phyloP scores from a whole-genome alignment of 2,329 filamentous ascomycete genomes.

The Arachnopeziza araneosa region DNA sequence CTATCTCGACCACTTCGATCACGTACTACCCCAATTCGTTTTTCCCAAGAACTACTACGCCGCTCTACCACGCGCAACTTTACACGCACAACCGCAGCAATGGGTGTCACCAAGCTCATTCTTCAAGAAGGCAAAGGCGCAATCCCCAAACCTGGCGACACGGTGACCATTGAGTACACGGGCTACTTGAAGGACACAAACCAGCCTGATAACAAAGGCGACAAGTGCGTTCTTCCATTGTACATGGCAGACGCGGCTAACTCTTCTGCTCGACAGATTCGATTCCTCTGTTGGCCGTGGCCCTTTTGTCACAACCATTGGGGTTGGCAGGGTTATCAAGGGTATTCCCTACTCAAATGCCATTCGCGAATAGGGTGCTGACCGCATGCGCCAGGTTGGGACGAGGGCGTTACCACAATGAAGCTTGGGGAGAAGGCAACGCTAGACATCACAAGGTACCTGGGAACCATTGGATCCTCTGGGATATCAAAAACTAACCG shows the following conservation, averaged over 20 bases:
- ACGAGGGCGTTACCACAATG: constrained; percentile 81
- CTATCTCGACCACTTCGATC: neutral
- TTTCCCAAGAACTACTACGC: neutral
- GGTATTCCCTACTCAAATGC: constrained; percentile 46
- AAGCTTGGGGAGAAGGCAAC: constrained; percentile 84
- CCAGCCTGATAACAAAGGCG: constrained; percentile 60
- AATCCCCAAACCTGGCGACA: constrained; percentile 60
- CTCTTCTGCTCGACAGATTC: constrained; percentile 54
- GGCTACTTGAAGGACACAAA: constrained; percentile 72
- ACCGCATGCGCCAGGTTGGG: constrained; percentile 56
- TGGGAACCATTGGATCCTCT: neutral
- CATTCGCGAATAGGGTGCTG: constrained; percentile 10
- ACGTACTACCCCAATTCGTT: neutral
- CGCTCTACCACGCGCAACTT: constrained; percentile 17
- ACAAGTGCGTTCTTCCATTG: constrained; percentile 50
- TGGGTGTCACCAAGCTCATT: constrained; percentile 69
- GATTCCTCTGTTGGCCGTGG: constrained; percentile 77
- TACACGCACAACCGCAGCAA: constrained; percentile 34
- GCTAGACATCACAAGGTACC: constrained; percentile 71
- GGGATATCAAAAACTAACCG: constrained; percentile 14
- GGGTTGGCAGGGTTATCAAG: constrained; percentile 77
- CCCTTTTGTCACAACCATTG: constrained; percentile 73
- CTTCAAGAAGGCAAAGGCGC: constrained; percentile 56
- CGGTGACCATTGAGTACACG: constrained; percentile 84
- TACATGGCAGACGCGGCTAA: constrained; percentile 4